phyloP scores from a whole-genome alignment of 768 basidiomycete species.

The Solioccasus polychromus region DNA sequence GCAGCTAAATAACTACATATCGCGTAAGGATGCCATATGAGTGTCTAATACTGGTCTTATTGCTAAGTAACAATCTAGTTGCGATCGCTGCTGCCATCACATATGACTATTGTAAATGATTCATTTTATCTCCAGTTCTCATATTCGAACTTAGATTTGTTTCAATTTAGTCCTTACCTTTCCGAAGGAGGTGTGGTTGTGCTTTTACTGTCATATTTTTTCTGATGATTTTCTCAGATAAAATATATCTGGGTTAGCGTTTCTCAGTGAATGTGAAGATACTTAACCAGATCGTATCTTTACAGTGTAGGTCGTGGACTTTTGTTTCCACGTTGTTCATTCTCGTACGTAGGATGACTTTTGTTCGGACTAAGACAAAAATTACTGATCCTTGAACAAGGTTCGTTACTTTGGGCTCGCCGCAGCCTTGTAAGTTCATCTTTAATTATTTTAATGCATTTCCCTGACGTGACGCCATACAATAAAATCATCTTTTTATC shows the following conservation, averaged over 20 bases:
- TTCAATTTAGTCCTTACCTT: constrained; percentile 16
- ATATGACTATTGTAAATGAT: constrained; percentile 20
- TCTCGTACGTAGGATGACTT: constrained; percentile 10
- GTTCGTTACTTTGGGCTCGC: constrained; percentile 17
- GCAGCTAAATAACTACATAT: constrained; percentile 7
- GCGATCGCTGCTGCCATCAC: constrained; percentile 1
- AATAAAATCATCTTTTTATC: too few relatives aligned
- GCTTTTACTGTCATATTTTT: not conserved
- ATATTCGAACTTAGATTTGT: not conserved
- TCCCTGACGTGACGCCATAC: not conserved
- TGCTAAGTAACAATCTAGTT: constrained; percentile 10
- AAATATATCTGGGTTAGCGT: constrained; percentile 18
- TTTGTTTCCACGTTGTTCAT: constrained; percentile 12
- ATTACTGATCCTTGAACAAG: constrained; percentile 7
- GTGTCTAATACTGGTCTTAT: constrained; percentile 1
- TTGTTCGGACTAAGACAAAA: too few relatives aligned
- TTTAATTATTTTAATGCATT: not conserved
- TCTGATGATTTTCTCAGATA: constrained; percentile 9
- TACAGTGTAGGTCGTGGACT: constrained; percentile 17
- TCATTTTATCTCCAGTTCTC: not conserved
- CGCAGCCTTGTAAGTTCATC: constrained; percentile 9
- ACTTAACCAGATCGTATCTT: not conserved
- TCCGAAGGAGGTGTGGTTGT: constrained; percentile 15
- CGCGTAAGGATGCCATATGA: constrained; percentile 2
- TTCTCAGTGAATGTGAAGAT: not conserved